phyloP scores from a whole-genome alignment of 164 flowering plant genomes.

The Chimonanthus praecox region DNA sequence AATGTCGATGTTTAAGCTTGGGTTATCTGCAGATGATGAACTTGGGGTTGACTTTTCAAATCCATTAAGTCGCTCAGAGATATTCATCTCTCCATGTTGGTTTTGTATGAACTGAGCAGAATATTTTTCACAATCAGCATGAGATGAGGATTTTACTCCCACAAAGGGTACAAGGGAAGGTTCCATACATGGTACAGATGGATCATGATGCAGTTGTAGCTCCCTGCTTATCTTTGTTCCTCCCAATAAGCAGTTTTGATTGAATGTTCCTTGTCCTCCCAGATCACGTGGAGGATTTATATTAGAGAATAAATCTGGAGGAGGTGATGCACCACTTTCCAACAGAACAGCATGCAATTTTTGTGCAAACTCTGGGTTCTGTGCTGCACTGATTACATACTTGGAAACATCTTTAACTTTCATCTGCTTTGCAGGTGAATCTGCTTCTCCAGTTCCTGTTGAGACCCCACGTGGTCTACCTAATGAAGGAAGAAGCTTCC shows the following conservation, averaged over 20 bases:
- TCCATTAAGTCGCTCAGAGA: neutral
- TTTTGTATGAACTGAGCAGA: constrained; percentile 14
- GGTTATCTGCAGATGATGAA: constrained; percentile 5
- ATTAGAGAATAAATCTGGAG: constrained; percentile 59
- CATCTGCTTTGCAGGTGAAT: constrained; percentile 56
- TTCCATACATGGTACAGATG: constrained; percentile 17
- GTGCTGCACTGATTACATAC: constrained; percentile 79
- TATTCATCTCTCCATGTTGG: constrained; percentile 9
- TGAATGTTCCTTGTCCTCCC: constrained; percentile 23
- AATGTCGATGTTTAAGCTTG: constrained; percentile 1
- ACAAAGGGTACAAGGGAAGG: constrained; percentile 23
- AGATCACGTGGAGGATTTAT: constrained; percentile 24
- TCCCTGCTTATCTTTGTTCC: constrained; percentile 16
- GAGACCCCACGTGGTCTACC: constrained; percentile 29
- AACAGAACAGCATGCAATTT: constrained; percentile 75
- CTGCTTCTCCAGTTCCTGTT: constrained; percentile 27
- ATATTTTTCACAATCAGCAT: constrained; percentile 11
- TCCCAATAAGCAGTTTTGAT: constrained; percentile 17
- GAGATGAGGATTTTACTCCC: constrained; percentile 16
- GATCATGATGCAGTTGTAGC: constrained; percentile 7
- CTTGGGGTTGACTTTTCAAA: constrained; percentile 1
- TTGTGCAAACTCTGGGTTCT: constrained; percentile 82
- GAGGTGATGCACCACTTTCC: constrained; percentile 82
- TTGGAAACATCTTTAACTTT: constrained; percentile 73
- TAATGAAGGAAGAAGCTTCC: constrained; percentile 41